phyloP scores from a whole-genome alignment of 805 yeast species.

The Suhomyces tanzawaensis region DNA sequence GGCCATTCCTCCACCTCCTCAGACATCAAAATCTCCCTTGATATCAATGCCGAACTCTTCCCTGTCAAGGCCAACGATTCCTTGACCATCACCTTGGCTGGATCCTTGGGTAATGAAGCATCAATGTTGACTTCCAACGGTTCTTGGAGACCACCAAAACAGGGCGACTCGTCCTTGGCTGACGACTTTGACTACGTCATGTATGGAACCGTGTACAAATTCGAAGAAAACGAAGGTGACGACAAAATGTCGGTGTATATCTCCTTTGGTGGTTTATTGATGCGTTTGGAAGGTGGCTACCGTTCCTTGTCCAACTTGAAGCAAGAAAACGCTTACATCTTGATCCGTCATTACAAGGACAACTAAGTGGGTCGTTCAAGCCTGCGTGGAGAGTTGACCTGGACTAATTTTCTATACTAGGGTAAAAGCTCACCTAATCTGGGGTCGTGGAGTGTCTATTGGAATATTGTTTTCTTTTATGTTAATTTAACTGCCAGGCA shows the following conservation, averaged over 20 bases:
- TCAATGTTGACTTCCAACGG: constrained; percentile 50
- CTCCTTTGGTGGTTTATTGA: constrained; percentile 91
- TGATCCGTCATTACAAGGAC: constrained; percentile 70
- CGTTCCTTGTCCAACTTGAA: constrained; percentile 83
- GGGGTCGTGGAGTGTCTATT: too few species aligned
- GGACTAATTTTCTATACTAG: too few species aligned
- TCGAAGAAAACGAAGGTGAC: constrained; percentile 73
- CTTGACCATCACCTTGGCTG: constrained; percentile 82
- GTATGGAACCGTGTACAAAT: constrained; percentile 97
- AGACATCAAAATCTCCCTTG: constrained; percentile 81
- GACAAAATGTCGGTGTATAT: constrained; percentile 83
- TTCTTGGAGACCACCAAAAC: constrained; percentile 81
- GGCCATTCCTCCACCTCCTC: constrained; percentile 81
- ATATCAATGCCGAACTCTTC: constrained; percentile 87
- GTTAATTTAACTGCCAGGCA: too few species aligned
- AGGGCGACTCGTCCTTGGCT: constrained; percentile 81
- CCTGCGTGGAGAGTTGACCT: too few species aligned
- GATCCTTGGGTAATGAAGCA: constrained; percentile 56
- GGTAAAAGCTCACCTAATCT: too few species aligned
- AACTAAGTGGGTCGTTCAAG: too few species aligned
- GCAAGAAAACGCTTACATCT: constrained; percentile 89
- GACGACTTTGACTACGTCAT: constrained; percentile 98
- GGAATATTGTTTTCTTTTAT: neutral
- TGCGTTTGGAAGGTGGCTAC: constrained; percentile 94
- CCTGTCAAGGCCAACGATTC: constrained; percentile 77